Base-by-base conservation (phyloP, 306 rosid genomes). In the Calophaca sinica region DNA sequence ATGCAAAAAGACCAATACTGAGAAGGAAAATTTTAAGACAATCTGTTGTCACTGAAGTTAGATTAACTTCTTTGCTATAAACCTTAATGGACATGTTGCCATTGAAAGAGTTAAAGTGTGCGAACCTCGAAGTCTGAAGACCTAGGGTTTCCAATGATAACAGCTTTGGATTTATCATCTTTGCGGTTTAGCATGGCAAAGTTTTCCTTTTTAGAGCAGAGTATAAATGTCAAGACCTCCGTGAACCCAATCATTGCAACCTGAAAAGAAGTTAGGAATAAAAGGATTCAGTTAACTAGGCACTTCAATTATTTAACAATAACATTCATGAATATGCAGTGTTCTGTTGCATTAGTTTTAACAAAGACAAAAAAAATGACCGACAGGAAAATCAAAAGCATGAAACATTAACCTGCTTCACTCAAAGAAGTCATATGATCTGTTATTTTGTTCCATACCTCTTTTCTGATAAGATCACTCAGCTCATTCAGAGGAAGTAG, bases 91-190 rank as follows among this genome's bases (percentile, higher is more conserved):
- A 55, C 35, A 38, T 48, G 42, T 14, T 57, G 53, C n/a, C 14
- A 28, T 26, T 38, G 41, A 66, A 41, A 33, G 72, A 42, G 60
- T 6, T 58, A 6, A 54, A 59, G 65, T 12, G 60, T 39, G 61
- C 62, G 67, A 68, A 92, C 97, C 96, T 94, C 96, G 81, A 86
- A 88, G 85, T 94, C 98, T 59, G 98, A 80, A 10, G 96, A 88
- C 44, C 97, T 90, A 54, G 97, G 97, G 82, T 94, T 94, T 72
- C 84, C 98, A 62, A 94, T 88, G 76, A 87, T 73, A 66, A 94
- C 94, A 0, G 90, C 93, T n/a, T 78, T 84, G 20, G 87, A 82
- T 82, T 85, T 81, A 59, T 88, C 93, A 82, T 91, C 93, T 82
- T 82, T 63, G 62, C 91, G 96, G 59, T 86, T 91, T 77, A 94